Base-by-base conservation (phyloP, 2,329 filamentous ascomycete species). In the Aspergillus novofumigatus region DNA sequence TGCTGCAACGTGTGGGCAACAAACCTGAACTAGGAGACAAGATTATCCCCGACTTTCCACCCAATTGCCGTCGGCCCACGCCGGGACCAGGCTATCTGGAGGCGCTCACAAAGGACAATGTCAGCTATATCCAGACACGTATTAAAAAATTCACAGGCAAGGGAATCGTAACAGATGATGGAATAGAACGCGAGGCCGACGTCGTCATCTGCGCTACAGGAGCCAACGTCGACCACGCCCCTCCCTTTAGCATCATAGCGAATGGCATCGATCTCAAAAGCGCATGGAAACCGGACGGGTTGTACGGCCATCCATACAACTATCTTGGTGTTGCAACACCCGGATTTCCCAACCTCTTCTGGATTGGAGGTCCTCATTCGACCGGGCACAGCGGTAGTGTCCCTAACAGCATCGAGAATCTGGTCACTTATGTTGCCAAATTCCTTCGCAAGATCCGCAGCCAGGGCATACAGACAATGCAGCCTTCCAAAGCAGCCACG, bases 161-260 rank as follows among this genome's bases (percentile, higher is more conserved):
- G 0, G 85, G 85, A 0, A 86, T 89, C 49, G 79, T 84, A 62
- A 87, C 84, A 0, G 72, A 69, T 0, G 85, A 89, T 61, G 86
- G 85, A 1, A 67, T 67, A 0, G 75, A 81, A 29, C 74, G 84
- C 3, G 77, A 83, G 17, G 84, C 87, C 0, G 86, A 89, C 58
- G 83, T 84, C 14, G 75, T 89, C 4, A 84, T 90, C 62, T 90
- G 86, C 64, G 84, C 86, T 1, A 91, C 88, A 0, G 88, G 88
- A 1, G 85, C 85, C 8, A 86, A 88, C 61, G 78, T 80, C 10
- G 80, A 84, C 60, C 77, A 82, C 70, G 74, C 81, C 0, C 85
- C 85, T 0, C 80, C 80, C 0, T 90, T 90, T 61, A 76, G 83
- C 0, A 83, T 90, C 60, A 75, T 77, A 25, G 81, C 83, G 1